These are phyloP conservation scores for Eucalyptus cloeziana DNA, from an alignment of 345 rosid species.

Conservation along the genomic window DNA sequence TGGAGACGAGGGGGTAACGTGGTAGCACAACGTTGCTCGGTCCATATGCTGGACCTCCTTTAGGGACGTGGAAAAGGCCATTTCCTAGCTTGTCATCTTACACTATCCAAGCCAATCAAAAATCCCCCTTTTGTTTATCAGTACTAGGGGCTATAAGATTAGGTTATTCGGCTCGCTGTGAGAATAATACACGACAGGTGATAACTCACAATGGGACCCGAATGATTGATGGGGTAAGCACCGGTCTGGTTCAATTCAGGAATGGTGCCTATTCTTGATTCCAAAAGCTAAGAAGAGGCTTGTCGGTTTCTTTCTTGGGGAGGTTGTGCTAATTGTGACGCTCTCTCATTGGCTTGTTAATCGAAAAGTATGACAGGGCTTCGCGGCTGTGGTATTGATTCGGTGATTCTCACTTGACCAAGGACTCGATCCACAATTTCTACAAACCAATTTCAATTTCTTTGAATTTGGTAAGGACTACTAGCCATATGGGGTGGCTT, in stretches of 20 bases:
- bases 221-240: not conserved
- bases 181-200: not conserved
- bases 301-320: not conserved
- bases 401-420: not conserved
- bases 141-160: not conserved
- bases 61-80: not conserved
- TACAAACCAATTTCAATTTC: not conserved
- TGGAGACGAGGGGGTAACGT: not conserved
- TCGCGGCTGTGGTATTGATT: not conserved
- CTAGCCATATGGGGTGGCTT: not conserved
- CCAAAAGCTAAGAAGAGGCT: not conserved
- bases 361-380: not conserved
- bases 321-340: not conserved
- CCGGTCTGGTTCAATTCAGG: not conserved
- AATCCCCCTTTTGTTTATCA: not conserved
- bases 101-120: not conserved
- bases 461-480: not conserved
- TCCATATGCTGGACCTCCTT: not conserved
- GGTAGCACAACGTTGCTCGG: not conserved
- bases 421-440: not conserved
- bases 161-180: not conserved
- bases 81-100: not conserved
- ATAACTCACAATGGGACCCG: not conserved
- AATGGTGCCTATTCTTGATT: not conserved
- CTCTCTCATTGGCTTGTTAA: not conserved